Percentiles rank a stretch among this genome's conserved stretches.
These are phyloP conservation scores for Cardiospermum halicacabum DNA, from an alignment of 345 rosid genomes.

Conservation along the genomic window DNA sequence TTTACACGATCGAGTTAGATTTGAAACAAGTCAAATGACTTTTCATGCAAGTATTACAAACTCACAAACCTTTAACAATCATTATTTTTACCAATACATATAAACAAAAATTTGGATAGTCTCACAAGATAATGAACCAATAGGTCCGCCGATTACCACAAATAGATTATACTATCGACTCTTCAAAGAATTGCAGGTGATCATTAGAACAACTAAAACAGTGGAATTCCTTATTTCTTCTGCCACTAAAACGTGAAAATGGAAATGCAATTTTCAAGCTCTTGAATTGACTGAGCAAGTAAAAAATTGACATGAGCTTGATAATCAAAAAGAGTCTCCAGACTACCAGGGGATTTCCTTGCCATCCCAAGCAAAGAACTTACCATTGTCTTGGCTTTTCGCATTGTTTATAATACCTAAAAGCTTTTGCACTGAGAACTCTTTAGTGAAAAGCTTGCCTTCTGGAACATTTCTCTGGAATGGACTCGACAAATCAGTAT, in stretches of 20 bases:
- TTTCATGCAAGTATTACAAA: too few relatives aligned
- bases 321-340: not conserved
- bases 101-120: too few relatives aligned
- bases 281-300: not conserved
- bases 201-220: too few relatives aligned
- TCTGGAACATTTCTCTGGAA: conserved; percentile 78
- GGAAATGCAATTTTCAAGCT: not conserved
- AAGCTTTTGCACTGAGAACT: conserved; percentile 73
- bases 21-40: too few relatives aligned
- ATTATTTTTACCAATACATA: too few relatives aligned
- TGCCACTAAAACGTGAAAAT: not conserved
- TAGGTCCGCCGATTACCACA: too few relatives aligned
- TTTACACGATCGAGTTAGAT: too few relatives aligned
- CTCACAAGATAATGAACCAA: too few relatives aligned
- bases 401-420: conserved; percentile 57
- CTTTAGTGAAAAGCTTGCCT: conserved; percentile 78
- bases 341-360: conserved; percentile 79
- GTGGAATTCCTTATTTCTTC: too few relatives aligned
- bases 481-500: conserved; percentile 84
- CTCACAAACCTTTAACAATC: too few relatives aligned
- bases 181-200: too few relatives aligned
- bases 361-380: conserved; percentile 96
- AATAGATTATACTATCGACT: too few relatives aligned
- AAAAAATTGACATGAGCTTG: not conserved
- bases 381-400: conserved; percentile 65